Evolutionary conservation across 225 moss, liverwort and hornwort genomes (phyloP).

Genomic region (Sphagnum tenellum): DNA sequence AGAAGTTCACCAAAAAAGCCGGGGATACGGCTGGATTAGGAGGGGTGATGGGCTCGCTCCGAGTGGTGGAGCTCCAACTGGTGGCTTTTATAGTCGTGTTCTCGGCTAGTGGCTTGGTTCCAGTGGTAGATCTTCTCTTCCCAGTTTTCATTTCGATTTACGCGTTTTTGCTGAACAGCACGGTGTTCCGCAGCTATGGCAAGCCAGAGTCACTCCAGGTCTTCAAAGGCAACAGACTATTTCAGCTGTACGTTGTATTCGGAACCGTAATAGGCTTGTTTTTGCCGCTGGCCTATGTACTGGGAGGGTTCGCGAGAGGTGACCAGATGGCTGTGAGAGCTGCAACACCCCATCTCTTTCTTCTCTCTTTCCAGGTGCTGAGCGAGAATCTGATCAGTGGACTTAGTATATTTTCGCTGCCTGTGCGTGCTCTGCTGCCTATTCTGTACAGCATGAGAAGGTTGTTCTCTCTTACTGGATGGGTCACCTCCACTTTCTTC

Average conservation of each 20-base stretch:
- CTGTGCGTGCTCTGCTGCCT: slow-evolving; percentile 38
- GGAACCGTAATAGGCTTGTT: slow-evolving; percentile 38
- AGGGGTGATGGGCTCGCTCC: slow-evolving; percentile 48
- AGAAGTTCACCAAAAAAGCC: slow-evolving; percentile 22
- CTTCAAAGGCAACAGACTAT: slow-evolving; percentile 35
- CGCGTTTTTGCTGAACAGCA: slow-evolving; percentile 26
- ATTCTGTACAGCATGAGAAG: slow-evolving; percentile 37
- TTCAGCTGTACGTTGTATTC: slow-evolving; percentile 29
- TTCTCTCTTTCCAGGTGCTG: slow-evolving; percentile 48
- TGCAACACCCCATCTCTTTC: slow-evolving; percentile 45
- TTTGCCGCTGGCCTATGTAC: slow-evolving; percentile 38
- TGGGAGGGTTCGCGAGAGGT: slow-evolving; percentile 40
- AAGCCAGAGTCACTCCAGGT: slow-evolving; percentile 19
- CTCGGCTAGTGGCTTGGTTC: slow-evolving; percentile 42
- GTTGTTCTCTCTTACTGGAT: slow-evolving; percentile 28
- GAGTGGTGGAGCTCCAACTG: slow-evolving; percentile 45
- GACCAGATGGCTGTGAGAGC: slow-evolving; percentile 39
- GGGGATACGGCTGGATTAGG: slow-evolving; percentile 26
- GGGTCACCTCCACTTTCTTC: slow-evolving; percentile 31
- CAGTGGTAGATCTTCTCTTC: slow-evolving; percentile 27
- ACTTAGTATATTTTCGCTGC: slow-evolving; percentile 31
- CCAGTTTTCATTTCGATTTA: slow-evolving; percentile 41
- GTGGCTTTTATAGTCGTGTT: slow-evolving; percentile 60
- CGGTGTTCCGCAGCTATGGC: slow-evolving; percentile 41
- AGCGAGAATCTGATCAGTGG: slow-evolving; percentile 41